Evolutionary conservation across 2,329 filamentous ascomycete species (phyloP).

Genomic region (Ophiostoma sp.): DNA sequence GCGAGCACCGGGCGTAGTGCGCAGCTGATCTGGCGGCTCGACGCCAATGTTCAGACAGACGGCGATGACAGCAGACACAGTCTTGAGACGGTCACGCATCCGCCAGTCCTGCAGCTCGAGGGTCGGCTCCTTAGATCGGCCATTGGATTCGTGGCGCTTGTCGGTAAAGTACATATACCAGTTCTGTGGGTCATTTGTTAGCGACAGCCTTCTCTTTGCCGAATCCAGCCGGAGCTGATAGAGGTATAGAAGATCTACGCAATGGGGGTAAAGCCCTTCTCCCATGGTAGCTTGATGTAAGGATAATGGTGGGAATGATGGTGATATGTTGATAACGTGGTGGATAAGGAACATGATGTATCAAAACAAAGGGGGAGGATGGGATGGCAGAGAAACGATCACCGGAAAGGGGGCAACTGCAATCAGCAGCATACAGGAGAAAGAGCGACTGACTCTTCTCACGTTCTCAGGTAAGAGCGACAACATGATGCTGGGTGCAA

Average conservation of each 20-base stretch:
- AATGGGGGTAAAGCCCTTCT: background rate
- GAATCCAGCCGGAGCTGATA: background rate
- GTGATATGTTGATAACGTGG: background rate
- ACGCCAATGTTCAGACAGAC: conserved; percentile 97
- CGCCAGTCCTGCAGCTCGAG: conserved; percentile 87
- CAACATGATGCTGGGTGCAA: background rate
- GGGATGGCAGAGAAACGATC: background rate
- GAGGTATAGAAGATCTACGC: background rate
- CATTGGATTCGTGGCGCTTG: conserved; percentile 93
- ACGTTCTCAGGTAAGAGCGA: background rate
- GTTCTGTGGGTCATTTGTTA: conserved; percentile 56
- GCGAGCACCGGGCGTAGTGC: conserved; percentile 89
- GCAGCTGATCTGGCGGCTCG: conserved; percentile 94
- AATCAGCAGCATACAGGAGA: background rate
- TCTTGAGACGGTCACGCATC: conserved; percentile 95
- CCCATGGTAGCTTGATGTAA: background rate
- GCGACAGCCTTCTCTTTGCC: background rate
- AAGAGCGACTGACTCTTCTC: background rate
- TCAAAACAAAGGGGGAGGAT: background rate
- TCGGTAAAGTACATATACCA: conserved; percentile 99
- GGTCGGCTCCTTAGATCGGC: conserved; percentile 70
- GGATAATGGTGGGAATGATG: background rate
- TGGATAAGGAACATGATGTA: background rate
- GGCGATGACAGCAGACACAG: conserved; percentile 89
- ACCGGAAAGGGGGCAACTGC: background rate